Evolutionary conservation across 257 asterid species (phyloP), one percentile per base, ranked within the genome.

Genomic region (Catharanthus roseus): DNA sequence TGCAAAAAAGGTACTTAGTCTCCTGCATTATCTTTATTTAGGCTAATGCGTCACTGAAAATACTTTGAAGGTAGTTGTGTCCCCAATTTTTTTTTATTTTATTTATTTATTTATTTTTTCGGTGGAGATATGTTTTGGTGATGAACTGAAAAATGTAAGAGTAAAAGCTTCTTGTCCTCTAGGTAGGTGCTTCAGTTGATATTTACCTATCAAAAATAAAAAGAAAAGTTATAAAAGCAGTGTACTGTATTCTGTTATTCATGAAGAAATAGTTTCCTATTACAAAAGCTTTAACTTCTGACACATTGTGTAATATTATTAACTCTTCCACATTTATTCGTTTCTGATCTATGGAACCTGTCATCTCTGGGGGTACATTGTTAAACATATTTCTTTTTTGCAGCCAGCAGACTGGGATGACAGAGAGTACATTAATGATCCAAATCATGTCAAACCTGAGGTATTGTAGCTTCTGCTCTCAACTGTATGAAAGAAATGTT

Each of bases 391-490:
- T 66, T 58, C 67, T 71, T 57, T 60, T 65, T 53, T 33, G 64
- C 80, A 91, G 97, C 97, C 97, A 51, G 90, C 89, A 13, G 89
- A 91, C 72, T 91, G 97, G 97, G 97, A 91, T 42, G 97, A 91
- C 42, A 80, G 89, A 77, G 97, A 91, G 76, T 91, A 91, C 69
- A 89, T 90, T 51, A 85, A 85, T 68, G 96, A 90, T 78, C 97
- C 96, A 62, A 79, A 87, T 80, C 88, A 72, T 65, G 85, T 84
- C 80, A 88, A 90, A 78, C 97, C 97, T 67, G 82, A 78, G 97
- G 97, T 88, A 78, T 55, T 72, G 61, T 64, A 72, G 47, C 39
- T 78, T 60, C 54, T 13, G 24, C 57, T 7, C 42, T 39, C 49
- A 47, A 29, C n/a, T 38, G 2, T 36, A 19, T 36, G 53, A 54